Evolutionary conservation across 192 early-diverging fungal genomes (phyloP).

Genomic region (Chytriomyces sp.): DNA sequence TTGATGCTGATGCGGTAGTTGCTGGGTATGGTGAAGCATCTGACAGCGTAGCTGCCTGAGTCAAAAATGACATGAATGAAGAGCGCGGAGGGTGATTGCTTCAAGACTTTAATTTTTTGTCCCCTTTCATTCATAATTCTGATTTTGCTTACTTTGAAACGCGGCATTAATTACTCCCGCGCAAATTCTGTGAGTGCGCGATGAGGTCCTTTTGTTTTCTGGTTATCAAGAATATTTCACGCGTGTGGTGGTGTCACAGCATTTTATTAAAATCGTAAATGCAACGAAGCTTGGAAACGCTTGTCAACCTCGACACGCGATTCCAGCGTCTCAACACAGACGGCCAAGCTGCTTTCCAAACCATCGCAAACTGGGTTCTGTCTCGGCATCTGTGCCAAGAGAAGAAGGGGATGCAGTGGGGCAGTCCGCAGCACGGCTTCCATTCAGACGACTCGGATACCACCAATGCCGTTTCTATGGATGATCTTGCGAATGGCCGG

Average conservation of each 20-base stretch:
- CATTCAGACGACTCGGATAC: neutral
- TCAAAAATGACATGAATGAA: too few species aligned
- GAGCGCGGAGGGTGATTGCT: too few species aligned
- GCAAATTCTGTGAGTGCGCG: too few species aligned
- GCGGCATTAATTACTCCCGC: too few species aligned
- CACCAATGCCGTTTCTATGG: neutral
- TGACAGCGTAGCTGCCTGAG: too few species aligned
- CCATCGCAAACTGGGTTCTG: constrained; percentile 10
- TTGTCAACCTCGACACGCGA: constrained; percentile 1
- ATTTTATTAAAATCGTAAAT: neutral
- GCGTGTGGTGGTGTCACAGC: neutral
- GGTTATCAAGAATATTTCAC: too few species aligned
- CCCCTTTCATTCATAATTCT: too few species aligned
- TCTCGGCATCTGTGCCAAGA: neutral
- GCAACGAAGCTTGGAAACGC: neutral
- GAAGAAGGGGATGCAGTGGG: neutral
- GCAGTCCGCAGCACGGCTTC: neutral
- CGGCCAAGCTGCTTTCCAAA: constrained; percentile 6
- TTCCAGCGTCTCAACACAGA: constrained; percentile 10
- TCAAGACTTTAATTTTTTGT: too few species aligned
- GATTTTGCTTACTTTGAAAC: too few species aligned
- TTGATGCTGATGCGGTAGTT: too few species aligned
- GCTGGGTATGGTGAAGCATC: too few species aligned
- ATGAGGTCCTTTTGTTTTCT: too few species aligned
- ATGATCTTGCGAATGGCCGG: neutral